Evolutionary conservation across 371 early-diverging fungal species (phyloP).

Genomic region (Globomyces sp.): DNA sequence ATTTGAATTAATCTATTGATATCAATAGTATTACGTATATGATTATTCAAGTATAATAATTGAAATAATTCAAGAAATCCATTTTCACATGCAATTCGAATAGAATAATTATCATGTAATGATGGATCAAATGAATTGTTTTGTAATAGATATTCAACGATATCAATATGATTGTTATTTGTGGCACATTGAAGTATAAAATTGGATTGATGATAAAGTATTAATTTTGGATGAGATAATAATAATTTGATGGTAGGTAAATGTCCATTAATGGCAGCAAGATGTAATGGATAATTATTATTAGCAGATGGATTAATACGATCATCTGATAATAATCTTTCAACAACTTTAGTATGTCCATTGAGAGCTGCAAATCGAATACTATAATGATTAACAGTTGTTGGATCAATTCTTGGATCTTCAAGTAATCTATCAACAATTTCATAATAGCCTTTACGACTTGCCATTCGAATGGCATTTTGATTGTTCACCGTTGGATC

Average conservation of each 20-base stretch:
- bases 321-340: neutral
- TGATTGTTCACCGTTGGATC: constrained; percentile 12
- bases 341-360: constrained; percentile 3
- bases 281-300: neutral
- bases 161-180: neutral
- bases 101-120: neutral
- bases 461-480: too few relatives aligned
- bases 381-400: too few relatives aligned
- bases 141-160: constrained; percentile 2
- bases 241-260: neutral
- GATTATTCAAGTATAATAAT: too few relatives aligned
- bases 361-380: neutral
- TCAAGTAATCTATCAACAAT: constrained; percentile 5
- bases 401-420: too few relatives aligned
- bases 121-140: neutral
- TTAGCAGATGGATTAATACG: neutral
- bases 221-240: neutral
- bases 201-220: too few relatives aligned
- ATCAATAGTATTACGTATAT: too few relatives aligned
- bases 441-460: too few relatives aligned
- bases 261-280: neutral
- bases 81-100: neutral
- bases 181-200: too few relatives aligned
- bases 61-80: too few relatives aligned
- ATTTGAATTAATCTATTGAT: too few relatives aligned